Evolutionary conservation across 257 asterid genomes (phyloP).

Genomic region (Plantago major): DNA sequence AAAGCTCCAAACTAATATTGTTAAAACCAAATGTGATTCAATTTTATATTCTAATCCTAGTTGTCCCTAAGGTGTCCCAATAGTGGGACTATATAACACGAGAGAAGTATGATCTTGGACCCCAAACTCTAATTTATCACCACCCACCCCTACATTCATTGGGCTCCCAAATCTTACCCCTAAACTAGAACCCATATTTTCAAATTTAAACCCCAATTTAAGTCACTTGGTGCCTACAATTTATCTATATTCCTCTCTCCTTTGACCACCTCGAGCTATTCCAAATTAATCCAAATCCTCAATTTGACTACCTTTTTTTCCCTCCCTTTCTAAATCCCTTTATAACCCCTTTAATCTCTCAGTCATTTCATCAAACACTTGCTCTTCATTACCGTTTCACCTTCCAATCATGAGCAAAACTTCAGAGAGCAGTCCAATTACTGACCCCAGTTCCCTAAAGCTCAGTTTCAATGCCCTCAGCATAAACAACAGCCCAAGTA

Average conservation of each 20-base stretch:
- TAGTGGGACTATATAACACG: too few species aligned
- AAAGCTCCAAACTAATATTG: too few species aligned
- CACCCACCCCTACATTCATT: too few species aligned
- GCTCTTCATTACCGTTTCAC: too few species aligned
- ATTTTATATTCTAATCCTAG: too few species aligned
- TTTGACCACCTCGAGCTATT: neutral
- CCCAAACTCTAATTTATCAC: too few species aligned
- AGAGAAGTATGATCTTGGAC: too few species aligned
- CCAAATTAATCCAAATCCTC: neutral
- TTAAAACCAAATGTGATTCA: too few species aligned
- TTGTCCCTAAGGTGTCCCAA: too few species aligned
- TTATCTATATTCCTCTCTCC: neutral
- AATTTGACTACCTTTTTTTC: neutral
- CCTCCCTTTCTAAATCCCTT: neutral
- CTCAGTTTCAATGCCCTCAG: slow-evolving; percentile 46
- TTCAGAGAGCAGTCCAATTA: slow-evolving; percentile 4
- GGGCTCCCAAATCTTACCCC: too few species aligned
- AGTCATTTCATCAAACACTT: slow-evolving; percentile 4
- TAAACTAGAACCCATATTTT: too few species aligned
- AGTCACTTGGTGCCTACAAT: slow-evolving; percentile 3
- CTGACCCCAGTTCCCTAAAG: slow-evolving; percentile 32
- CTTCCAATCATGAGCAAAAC: slow-evolving; percentile 41
- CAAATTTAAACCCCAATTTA: neutral
- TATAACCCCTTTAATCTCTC: neutral
- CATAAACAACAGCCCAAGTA: slow-evolving; percentile 40